Evolutionary conservation across 495 filamentous ascomycete species (phyloP), one percentile per base, ranked within the genome.

Genomic region (Aspergillus panamensis): DNA sequence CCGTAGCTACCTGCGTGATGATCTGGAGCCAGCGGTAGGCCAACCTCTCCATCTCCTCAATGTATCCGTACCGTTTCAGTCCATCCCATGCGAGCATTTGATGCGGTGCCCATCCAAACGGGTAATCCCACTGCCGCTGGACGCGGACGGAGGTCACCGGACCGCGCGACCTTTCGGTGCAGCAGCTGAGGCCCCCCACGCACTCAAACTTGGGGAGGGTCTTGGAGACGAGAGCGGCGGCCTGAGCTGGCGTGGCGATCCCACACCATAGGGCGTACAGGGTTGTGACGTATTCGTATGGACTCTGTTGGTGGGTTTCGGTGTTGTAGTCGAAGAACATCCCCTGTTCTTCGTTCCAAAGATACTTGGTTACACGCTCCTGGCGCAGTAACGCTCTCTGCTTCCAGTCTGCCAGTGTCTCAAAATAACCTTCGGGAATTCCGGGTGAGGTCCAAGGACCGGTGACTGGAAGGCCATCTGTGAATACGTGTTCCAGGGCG

Each of bases 241-340:
- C 47, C 16, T 49, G 47, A 4, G 47, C 20, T 1, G 47, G 20
- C 6, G 47, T 30, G 1, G 47, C 47, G 25, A 49, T 13, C 3
- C 47, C 47, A 6, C 10, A 12, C 47, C 47, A 49, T 3, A 49
- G 47, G 2, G 47, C 25, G 29, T 49, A 49, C 8, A 49, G 47
- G 13, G 47, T 49, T n/a, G 47, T 49, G 12, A 49, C 47, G 47
- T 49, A 49, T 31, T 49, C 47, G 25, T 49, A 49, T 29, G 10
- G 20, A 14, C 47, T 49, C 29, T 49, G 47, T 8, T 29, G 20
- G 20, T 49, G 20, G 3, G 47, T 49, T 14, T 12, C 47, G 1
- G 47, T 49, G 13, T 49, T 49, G 47, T 49, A 49, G 25, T 49
- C 47, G 6, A 49, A 49, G 47, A 49, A 49, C 47, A 49, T 49